Base-by-base conservation (phyloP, 805 yeast species). In the Ogataea chonburiensis region DNA sequence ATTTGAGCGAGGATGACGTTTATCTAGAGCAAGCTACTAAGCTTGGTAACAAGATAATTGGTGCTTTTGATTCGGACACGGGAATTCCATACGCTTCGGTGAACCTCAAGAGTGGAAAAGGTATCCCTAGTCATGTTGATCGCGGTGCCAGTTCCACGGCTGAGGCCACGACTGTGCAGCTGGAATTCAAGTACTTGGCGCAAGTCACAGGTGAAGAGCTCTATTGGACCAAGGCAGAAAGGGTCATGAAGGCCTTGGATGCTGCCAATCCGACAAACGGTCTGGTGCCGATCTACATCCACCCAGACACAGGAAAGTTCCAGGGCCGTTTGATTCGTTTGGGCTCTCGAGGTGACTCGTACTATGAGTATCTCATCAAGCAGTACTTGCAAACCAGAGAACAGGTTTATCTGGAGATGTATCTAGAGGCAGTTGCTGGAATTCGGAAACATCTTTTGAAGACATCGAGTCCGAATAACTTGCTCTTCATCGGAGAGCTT, bases 311-410 rank as follows among this genome's bases (percentile, higher is more conserved):
- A 0, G 96, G 93, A 5, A 64, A 67, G 43, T 87, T 75, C 58
- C 74, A 67, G 41, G 87, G 87, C 1, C 50, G 56, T 2, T 60
- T 73, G 35, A 86, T 91, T 43, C 73, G 96, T 45, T 64, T 89
- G 38, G 97, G 97, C 0, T 83, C 95, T 1, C 71, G 96, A 49
- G 97, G 96, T 31, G 97, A 88, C 61, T 86, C 96, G 0, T 89
- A 88, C 58, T 88, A 89, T 55, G 96, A 89, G 63, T 87, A 87
- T 56, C 66, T 89, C 28, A 67, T 88, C 46, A 88, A 88, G 59
- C 96, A 87, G 61, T 86, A 82, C 53, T 61, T 89, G 46, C 89
- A 85, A 59, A 86, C 96, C 2, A 70, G 70, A 38, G 74, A 75
- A 53, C 84, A 79, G 46, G 55, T 82, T 8, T 88, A 86, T 60